Base-by-base conservation (phyloP, 495 filamentous ascomycete genomes). In the Letharia columbiana region DNA sequence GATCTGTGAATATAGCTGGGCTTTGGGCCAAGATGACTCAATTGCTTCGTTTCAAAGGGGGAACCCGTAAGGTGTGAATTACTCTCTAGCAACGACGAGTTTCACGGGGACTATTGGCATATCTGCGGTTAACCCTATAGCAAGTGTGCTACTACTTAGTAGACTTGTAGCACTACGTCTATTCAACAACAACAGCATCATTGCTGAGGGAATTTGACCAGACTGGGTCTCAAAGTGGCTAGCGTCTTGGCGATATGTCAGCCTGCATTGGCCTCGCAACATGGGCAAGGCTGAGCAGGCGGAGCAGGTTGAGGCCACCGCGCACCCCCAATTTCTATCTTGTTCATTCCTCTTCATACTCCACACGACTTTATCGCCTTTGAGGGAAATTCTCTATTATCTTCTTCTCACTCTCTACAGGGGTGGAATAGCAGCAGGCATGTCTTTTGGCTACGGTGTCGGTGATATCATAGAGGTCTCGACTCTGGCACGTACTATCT, bases 371-470 rank as follows among this genome's bases (percentile, higher is more conserved):
- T 4, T 20, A 20, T 2, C 17, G 5, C 20, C 18, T 20, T 47
- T 8, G 44, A 0, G 18, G 17, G 15, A 20, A 47, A 20, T 18
- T 15, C 17, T 20, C 2, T 47, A 15, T 18, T 8, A 18, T 47
- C 44, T 20, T 47, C 15, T 20, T 17, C 8, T 20, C 44, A 20
- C 3, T 2, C 18, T 20, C 18, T 20, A 20, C 15, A 12, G 17
- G 15, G 18, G 44, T 3, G 3, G 44, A 18, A 8, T 3, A 47
- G 15, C 17, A 20, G 31, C 52, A 35, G 23, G 12, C n/a, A 64
- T 64, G 62, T 64, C 65, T 40, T 56, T 66, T 40, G 59, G 65
- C 31, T 60, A 31, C 40, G 35, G 59, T 11, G 58, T 66, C 5
- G 59, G 65, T 18, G 65, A 66, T 42, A 35, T 62, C 39, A 33